Base-by-base conservation (phyloP, 1,139 yeast species). In the Candida sp. region DNA sequence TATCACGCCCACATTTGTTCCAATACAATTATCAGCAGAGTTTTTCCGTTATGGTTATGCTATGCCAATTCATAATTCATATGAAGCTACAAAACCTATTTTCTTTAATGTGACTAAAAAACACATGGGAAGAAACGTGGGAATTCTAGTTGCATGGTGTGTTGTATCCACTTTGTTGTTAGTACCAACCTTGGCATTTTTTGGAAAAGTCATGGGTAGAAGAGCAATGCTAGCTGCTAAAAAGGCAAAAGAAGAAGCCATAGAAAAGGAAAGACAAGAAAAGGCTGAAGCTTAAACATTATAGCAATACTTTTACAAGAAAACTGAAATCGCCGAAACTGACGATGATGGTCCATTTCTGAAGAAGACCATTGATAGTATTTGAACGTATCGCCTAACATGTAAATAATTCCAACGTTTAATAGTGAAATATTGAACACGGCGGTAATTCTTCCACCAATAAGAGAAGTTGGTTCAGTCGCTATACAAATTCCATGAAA, bases 41-140 rank as follows among this genome's bases (percentile, higher is more conserved):
- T 65, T 69, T 41, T 70, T 49, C 53, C 52, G 73, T 37, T 70
- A 60, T 47, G 73, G 73, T 9, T 70, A 68, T 43, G 75, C 61
- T 5, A 56, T 66, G 56, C 75, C 75, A 15, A 58, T 66, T 40
- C 72, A 69, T 42, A 66, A 66, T 40, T 63, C 73, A 4, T 68
- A 61, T 45, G 74, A 68, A 49, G 57, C 63, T 41, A 60, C 68
- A 33, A 69, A 69, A 47, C 70, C 69, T 25, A 59, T 69, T 4
- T 64, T 70, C 39, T 69, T 67, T 48, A 54, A 67, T 48, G 63
- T 69, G 9, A 64, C 61, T 44, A 67, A 66, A 47, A 71, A 72
- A 1, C 56, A 60, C 43, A 47, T 70, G 57, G 75, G 75, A 25
- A 58, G 74, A 44, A 64, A 67, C 45, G 52, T 63, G 38, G 75